phyloP scores from a whole-genome alignment of 2,329 filamentous ascomycete genomes.

The Chaetothyriales sp. region DNA sequence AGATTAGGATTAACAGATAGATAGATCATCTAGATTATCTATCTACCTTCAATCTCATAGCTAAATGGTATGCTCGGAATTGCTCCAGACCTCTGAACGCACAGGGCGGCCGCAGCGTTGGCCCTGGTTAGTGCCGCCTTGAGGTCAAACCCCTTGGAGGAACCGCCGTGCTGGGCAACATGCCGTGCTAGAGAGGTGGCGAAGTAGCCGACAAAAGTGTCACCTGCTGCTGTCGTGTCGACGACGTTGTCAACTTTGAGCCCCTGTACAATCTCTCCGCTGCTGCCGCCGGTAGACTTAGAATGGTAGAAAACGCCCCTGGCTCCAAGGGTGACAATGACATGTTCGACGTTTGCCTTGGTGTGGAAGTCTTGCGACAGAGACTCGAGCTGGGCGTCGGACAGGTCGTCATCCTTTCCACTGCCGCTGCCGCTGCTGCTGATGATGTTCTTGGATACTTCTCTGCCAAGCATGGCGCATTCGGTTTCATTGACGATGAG shows the following conservation, averaged over 20 bases:
- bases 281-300: constrained; percentile 29
- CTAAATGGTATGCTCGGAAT: constrained; percentile 36
- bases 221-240: constrained; percentile 85
- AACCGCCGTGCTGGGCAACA: constrained; percentile 25
- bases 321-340: constrained; percentile 71
- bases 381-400: constrained; percentile 19
- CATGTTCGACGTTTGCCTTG: constrained; percentile 51
- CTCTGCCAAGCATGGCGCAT: constrained; percentile 53
- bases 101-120: constrained; percentile 28
- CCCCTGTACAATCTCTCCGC: constrained; percentile 39
- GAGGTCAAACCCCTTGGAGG: constrained; percentile 37
- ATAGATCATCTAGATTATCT: too few relatives aligned
- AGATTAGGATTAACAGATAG: too few relatives aligned
- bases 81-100: constrained; percentile 31
- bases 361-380: constrained; percentile 48
- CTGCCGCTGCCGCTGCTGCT: constrained; percentile 20
- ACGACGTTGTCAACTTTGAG: constrained; percentile 58
- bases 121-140: constrained; percentile 29
- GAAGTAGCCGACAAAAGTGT: constrained; percentile 86
- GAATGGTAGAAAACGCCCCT: constrained; percentile 52
- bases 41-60: constrained; percentile 21
- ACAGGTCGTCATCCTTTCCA: constrained; percentile 12
- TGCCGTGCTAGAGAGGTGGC: constrained; percentile 53
- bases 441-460: constrained; percentile 16
- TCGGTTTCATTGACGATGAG: constrained; percentile 86